phyloP scores from a whole-genome alignment of 179 eudicot genomes.

The Spinacia oleracea region DNA sequence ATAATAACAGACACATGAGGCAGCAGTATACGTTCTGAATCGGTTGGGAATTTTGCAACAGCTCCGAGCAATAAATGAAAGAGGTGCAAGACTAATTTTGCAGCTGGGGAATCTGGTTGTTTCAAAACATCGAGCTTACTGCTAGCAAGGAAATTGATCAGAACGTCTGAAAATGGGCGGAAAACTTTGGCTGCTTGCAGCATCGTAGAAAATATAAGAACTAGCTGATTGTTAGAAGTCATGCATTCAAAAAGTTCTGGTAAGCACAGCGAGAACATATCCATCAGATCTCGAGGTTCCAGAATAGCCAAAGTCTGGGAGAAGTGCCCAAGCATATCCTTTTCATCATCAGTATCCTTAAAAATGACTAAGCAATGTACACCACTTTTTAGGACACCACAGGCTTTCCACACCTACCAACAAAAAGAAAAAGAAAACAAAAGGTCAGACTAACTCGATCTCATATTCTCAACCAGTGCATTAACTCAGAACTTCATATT shows the following conservation, averaged over 20 bases:
- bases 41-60: conserved; percentile 88
- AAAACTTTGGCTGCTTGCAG: conserved; percentile 77
- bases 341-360: conserved; percentile 95
- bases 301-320: conserved; percentile 87
- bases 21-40: conserved; percentile 90
- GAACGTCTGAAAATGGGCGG: conserved; percentile 88
- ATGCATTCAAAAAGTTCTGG: conserved; percentile 98
- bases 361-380: conserved; percentile 89
- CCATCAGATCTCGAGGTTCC: conserved; percentile 98
- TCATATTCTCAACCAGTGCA: conserved; percentile 9
- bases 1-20: conserved; percentile 94
- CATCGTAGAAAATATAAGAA: conserved; percentile 79
- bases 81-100: conserved; percentile 93
- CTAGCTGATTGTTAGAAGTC: conserved; percentile 84
- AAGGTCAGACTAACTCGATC: background rate
- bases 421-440: conserved; percentile 8
- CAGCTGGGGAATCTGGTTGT: conserved; percentile 91
- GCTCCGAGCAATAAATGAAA: conserved; percentile 77
- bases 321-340: conserved; percentile 83
- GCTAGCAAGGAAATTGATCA: conserved; percentile 91
- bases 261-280: conserved; percentile 96
- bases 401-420: conserved; percentile 86
- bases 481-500: background rate
- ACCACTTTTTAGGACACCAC: conserved; percentile 95
- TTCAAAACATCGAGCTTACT: conserved; percentile 90